Evolutionary conservation across 805 yeast genomes (phyloP).

Genomic region (Pichia deserticola): DNA sequence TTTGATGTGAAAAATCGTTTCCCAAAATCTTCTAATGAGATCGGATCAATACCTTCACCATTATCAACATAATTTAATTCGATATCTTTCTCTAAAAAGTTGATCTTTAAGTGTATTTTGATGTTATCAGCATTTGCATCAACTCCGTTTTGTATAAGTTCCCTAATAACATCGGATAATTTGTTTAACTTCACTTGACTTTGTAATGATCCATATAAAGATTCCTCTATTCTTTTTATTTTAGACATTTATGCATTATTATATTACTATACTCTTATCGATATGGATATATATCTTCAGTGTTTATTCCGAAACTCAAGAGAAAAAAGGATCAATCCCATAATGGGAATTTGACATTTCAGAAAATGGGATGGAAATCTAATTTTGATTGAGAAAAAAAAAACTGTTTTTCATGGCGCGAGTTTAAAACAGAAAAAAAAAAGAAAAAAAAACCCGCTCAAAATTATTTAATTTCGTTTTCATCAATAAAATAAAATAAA

Average conservation of each 20-base stretch:
- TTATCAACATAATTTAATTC: constrained; percentile 49
- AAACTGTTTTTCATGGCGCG: no score
- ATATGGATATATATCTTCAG: no score
- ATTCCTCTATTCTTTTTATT: constrained; percentile 1
- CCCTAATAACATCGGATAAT: constrained; percentile 37
- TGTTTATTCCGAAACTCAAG: no score
- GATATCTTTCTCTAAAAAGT: constrained; percentile 20
- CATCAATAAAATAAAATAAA: background rate
- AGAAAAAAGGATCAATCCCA: no score
- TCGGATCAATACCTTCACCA: constrained; percentile 58
- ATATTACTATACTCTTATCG: no score
- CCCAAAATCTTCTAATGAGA: constrained; percentile 43
- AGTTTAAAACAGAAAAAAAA: no score
- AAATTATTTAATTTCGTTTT: background rate
- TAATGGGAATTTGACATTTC: no score
- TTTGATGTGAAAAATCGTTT: constrained; percentile 51
- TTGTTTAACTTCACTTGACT: constrained; percentile 30
- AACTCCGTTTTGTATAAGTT: constrained; percentile 46
- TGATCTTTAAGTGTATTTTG: constrained; percentile 16
- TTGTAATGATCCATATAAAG: constrained; percentile 3
- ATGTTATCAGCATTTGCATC: constrained; percentile 44
- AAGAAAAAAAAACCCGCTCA: no score
- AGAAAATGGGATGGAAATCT: no score
- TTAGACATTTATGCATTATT: constrained; percentile 1
- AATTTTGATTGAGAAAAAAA: no score